Evolutionary conservation across 2,329 filamentous ascomycete species (phyloP), one percentile per base, ranked within the genome.

Genomic region (Xylariaceae sp.): DNA sequence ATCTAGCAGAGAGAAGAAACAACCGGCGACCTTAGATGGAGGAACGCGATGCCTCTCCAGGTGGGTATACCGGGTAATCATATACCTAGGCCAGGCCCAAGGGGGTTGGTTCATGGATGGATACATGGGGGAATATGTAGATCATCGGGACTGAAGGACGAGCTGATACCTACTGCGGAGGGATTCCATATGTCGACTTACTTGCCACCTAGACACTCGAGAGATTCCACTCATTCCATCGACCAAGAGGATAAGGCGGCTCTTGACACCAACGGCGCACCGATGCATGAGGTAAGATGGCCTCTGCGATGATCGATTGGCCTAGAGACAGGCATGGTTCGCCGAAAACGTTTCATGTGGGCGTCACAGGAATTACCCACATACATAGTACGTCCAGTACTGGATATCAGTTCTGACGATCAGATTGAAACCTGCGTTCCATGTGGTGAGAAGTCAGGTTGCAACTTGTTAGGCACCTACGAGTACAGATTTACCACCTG

Each of bases 241-340:
- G 8, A 18, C 17, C 7, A n/a, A 11, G 13, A n/a, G 53, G 50
- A 37, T 50, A 23, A 58, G 54, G 44, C 44, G 23, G 30, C 55
- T 35, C 58, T 54, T 51, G 58, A 53, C 54, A 57, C 60, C 57
- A 62, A 42, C 58, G 52, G 53, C 52, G 44, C 51, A 7, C 13
- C 17, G 9, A 23, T 49, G 53, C 35, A 23, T 47, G 48, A 49
- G 34, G 11, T 15, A 45, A 54, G 39, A 59, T 39, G 58, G n/a
- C 45, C 57, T n/a, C 56, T 61, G 48, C 51, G 55, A 58, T 30
- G 55, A 39, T 35, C 60, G 60, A 64, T 64, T 64, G 60, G 58
- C 18, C 17, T 18, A 52, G 47, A 50, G 50, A 35, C 13, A 44
- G 18, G 15, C 50, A 30, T 48, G 34, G 52, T 52, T 51, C 48